Evolutionary conservation across 495 filamentous ascomycete genomes (phyloP), one percentile per base, ranked within the genome.

Genomic region (Bryoglossum gracile): DNA sequence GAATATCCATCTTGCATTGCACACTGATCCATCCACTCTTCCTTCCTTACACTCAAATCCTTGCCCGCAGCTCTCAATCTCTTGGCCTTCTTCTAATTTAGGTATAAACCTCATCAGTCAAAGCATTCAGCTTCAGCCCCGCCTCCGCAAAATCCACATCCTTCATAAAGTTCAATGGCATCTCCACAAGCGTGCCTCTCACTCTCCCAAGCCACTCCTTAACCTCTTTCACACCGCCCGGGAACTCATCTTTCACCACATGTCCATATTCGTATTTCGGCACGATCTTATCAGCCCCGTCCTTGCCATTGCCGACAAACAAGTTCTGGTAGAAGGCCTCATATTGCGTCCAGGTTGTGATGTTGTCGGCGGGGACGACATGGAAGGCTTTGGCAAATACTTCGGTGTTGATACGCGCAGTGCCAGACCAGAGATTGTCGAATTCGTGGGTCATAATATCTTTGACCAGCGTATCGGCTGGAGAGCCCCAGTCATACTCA

Each of bases 121-220:
- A 69, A 8, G 75, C 76, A 70, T 94, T 92, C 67, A 94, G 65
- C 35, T 75, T 74, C 60, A 94, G 45, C 3, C 91, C 91, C 53
- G 88, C 79, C 72, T 90, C 81, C 3, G 90, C 91, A 62, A 97
- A 77, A 68, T 95, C 89, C 32, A 77, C 75, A 21, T 88, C 86
- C 57, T 82, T 82, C 62, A 97, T 65, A 66, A 97, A 97, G 54
- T 86, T 71, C 57, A 97, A 68, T 42, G 90, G 88, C 91, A 95
- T 95, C 71, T 95, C 85, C 18, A 95, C 89, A 35, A 95, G 60
- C 11, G 78, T 87, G 0, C 91, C 91, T 54, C 81, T 81, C 11
- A 95, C 74, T 42, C 75, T 73, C 46, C 76, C 78, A 47, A 97
- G 66, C 65, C 81, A 71, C 26, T 87, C 87, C 73, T 97, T 97